Evolutionary conservation across 2,329 filamentous ascomycete species (phyloP), one percentile per base, ranked within the genome.

Genomic region (Chaetomiaceae sp.): DNA sequence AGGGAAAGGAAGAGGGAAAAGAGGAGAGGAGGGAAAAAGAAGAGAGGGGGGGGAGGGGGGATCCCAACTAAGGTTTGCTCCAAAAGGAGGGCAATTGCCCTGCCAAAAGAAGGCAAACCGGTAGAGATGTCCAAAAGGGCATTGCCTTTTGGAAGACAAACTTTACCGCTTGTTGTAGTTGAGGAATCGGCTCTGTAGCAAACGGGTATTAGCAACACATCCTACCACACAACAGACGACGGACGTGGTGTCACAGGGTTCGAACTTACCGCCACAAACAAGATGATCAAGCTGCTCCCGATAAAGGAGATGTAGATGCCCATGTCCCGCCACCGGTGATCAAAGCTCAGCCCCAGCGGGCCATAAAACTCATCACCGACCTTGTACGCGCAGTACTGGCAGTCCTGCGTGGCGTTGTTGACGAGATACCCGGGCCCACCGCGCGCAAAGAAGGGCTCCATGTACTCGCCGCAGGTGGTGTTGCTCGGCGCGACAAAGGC

Each of bases 341-440:
- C 70, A 60, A 85, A 95, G 2, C 70, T 72, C 62, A 95, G 78
- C 2, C 78, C 76, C 16, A 95, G 75, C 0, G 80, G 75, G 47
- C 72, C 64, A 64, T 87, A 95, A 63, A 92, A 95, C 70, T 95
- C 76, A 58, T 95, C 86, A 25, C 89, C 90, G 12, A 87, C 71
- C 55, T 78, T 83, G 70, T 82, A 95, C 0, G 89, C 87, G 63
- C 90, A 96, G 70, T 95, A 95, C 62, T 85, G 73, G 70, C 90
- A 95, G 19, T 74, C 69, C 41, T 71, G 77, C 0, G 86, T 87
- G 1, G 74, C 72, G 58, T 86, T 56, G 3, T 82, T 73, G 33
- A 80, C 73, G 3, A 95, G 65, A 60, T 95, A 95, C 0, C 89
- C 89, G 0, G 79, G 64, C 0, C 84, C 86, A n/a, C 86, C 84